These are phyloP conservation scores for Cardiospermum halicacabum DNA, from an alignment of 345 rosid genomes.

Conservation along the genomic window DNA sequence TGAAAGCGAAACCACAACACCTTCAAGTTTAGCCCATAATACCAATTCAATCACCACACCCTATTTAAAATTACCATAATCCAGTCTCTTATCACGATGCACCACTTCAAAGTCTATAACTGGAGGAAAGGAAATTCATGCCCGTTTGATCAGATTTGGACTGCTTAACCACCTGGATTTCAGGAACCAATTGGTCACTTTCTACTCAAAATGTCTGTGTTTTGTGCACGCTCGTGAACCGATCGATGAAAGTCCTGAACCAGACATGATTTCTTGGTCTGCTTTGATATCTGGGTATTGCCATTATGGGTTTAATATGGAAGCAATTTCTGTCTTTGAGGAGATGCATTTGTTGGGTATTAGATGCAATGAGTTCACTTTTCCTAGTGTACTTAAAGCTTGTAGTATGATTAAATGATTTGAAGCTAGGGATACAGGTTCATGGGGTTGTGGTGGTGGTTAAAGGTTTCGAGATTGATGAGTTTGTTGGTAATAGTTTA, in stretches of 20 bases:
- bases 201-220: constrained; percentile 32
- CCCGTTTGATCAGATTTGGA: constrained; percentile 30
- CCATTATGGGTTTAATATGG: constrained; percentile 37
- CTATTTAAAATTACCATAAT: constrained; percentile 17
- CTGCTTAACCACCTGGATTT: constrained; percentile 26
- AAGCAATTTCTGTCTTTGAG: constrained; percentile 34
- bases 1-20: constrained; percentile 6
- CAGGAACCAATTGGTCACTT: constrained; percentile 29
- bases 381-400: constrained; percentile 57
- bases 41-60: not conserved
- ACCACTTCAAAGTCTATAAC: constrained; percentile 34
- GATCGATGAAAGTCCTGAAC: constrained; percentile 55
- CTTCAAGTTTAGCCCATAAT: not conserved
- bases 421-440: constrained; percentile 51
- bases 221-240: constrained; percentile 43
- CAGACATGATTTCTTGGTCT: constrained; percentile 60
- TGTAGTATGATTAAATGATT: constrained; percentile 35
- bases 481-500: constrained; percentile 53
- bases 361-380: constrained; percentile 53
- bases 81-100: constrained; percentile 41
- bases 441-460: constrained; percentile 49
- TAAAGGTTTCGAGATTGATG: constrained; percentile 49
- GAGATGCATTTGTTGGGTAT: constrained; percentile 48
- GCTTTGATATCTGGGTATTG: constrained; percentile 60
- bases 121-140: constrained; percentile 38